Conservation (phyloP, 192 early-diverging fungal species). For the Coemansia sp. region DNA sequence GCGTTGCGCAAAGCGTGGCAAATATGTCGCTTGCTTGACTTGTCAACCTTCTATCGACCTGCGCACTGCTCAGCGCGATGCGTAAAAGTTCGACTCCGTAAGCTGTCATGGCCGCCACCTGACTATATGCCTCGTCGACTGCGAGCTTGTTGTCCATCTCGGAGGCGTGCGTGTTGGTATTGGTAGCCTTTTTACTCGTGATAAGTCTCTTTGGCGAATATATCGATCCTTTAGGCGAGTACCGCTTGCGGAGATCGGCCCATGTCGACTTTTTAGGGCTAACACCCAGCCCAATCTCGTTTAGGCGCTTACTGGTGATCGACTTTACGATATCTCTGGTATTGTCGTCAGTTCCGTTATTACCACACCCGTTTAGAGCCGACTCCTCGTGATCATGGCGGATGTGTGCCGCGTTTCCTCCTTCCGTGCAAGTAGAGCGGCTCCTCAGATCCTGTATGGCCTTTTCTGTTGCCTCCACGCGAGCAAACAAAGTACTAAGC, state of each 20-base stretch:
- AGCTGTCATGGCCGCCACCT: not conserved
- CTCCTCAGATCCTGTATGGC: not conserved
- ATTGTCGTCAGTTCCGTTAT: not conserved
- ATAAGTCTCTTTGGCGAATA: not conserved
- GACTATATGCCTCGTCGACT: not conserved
- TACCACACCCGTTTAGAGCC: not conserved
- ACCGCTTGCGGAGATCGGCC: not conserved
- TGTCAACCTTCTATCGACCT: not conserved
- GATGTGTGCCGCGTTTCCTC: not conserved
- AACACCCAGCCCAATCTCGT: not conserved
- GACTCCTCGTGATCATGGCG: not conserved
- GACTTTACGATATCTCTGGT: not conserved
- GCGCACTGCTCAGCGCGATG: not conserved
- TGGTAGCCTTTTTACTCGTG: not conserved
- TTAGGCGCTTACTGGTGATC: not conserved
- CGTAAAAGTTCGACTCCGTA: slow-evolving; percentile 6
- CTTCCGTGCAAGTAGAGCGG: not conserved
- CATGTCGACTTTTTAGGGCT: not conserved
- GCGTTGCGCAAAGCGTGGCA: not conserved
- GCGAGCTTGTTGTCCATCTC: not conserved
- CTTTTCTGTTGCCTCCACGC: not conserved
- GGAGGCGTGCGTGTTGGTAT: not conserved
- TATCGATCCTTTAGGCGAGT: not conserved
- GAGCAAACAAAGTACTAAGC: not conserved
- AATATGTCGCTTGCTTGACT: not conserved